Evolutionary conservation across 495 filamentous ascomycete species (phyloP), one percentile per base, ranked within the genome.

Genomic region (Copromyces sp.): DNA sequence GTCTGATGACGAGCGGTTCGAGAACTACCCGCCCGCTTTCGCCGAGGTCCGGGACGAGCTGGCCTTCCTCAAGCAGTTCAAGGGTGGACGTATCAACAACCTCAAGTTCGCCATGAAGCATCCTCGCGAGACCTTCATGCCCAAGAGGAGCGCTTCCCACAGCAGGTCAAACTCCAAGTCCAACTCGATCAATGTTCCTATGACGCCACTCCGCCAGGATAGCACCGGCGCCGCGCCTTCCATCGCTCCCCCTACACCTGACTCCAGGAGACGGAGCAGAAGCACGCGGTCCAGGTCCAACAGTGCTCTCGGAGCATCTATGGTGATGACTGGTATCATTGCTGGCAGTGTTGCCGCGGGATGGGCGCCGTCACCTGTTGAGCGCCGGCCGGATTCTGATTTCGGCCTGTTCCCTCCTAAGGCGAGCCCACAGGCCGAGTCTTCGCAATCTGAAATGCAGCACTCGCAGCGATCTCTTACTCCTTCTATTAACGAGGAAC

Each of bases 61-160:
- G 65, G 88, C 88, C 44, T 98, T 97, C 84, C 86, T 99, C 78
- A 97, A 94, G 84, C 93, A 87, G 74, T 86, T 98, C 74, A 94
- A 94, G 77, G 96, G 95, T 74, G 96, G 96, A 39, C 93, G 95
- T 72, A 82, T 99, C 68, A 94, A 91, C 80, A 89, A 93, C 74
- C 86, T 98, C 74, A 92, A 90, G 77, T 96, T 97, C 81, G 92
- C 90, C 74, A 86, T 97, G 59, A 87, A 91, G 76, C 90, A 97
- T 80, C 92, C 94, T 9, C 86, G 87, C 41, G 89, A 96, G 78
- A 87, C 89, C 68, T 85, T 95, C 71, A 81, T 94, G 47, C 87
- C 90, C 65, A 87, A 88, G 69, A 87, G 91, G 75, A 94, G 91
- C 77, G 90, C 90, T 29, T 93, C 91, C 24, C 88, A 90, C 68